These are phyloP conservation scores for Cladophialophora bantiana DNA, from an alignment of 2,329 filamentous ascomycete species.

Conservation along the genomic window DNA sequence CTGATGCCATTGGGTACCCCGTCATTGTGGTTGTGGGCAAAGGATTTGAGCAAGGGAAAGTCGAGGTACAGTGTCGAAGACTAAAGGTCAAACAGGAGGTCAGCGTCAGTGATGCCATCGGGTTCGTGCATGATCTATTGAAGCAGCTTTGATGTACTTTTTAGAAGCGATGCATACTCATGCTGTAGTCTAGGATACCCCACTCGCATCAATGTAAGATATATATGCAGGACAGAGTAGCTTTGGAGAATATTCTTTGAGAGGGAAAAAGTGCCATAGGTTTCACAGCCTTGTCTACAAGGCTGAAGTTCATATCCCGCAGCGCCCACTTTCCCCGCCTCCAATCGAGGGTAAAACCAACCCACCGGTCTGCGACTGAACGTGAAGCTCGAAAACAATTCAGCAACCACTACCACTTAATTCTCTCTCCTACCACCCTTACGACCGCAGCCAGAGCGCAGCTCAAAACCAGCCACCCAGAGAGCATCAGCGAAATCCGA, in stretches of 20 bases:
- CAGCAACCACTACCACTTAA: neutral
- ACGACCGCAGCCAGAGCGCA: too few relatives aligned
- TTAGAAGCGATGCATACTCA: neutral
- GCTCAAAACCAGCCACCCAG: neutral
- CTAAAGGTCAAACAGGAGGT: conserved; percentile 69
- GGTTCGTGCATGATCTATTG: conserved; percentile 58
- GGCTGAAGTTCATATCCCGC: conserved; percentile 11
- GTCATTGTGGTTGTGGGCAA: conserved; percentile 80
- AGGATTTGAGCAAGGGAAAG: conserved; percentile 65
- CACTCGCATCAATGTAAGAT: conserved; percentile 13
- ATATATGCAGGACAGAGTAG: neutral
- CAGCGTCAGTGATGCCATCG: conserved; percentile 56
- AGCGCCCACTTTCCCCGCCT: neutral
- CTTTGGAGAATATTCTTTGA: neutral
- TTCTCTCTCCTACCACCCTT: too few relatives aligned
- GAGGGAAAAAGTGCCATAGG: neutral
- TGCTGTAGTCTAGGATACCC: conserved; percentile 28
- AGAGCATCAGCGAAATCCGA: neutral
- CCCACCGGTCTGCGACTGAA: neutral
- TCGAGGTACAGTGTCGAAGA: conserved; percentile 80
- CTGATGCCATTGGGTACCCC: conserved; percentile 87
- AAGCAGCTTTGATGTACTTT: conserved; percentile 55
- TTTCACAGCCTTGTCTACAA: conserved; percentile 23
- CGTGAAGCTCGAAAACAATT: neutral
- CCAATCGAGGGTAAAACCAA: neutral